Conservation (phyloP, 2,329 filamentous ascomycete genomes). For the Colletotrichum incanum region DNA sequence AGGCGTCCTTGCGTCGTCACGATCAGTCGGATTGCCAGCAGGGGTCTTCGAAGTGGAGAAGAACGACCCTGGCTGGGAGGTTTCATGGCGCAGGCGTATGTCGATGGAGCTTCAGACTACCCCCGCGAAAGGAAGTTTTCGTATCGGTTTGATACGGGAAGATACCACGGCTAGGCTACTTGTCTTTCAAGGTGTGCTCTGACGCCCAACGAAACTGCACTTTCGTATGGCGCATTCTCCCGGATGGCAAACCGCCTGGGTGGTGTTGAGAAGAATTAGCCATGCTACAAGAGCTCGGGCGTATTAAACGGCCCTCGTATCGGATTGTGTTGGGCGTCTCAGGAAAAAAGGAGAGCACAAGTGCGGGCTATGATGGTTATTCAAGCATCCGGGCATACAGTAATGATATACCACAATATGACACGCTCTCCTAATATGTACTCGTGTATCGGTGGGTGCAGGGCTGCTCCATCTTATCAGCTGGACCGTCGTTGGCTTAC, state of each 20-base stretch:
- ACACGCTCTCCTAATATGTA: not conserved
- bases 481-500: not conserved
- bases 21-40: not conserved
- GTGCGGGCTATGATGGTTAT: not conserved
- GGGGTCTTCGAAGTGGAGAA: not conserved
- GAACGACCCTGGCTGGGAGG: not conserved
- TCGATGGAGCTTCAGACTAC: not conserved
- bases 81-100: not conserved
- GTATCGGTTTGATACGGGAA: not conserved
- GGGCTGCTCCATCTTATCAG: not conserved
- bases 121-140: not conserved
- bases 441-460: not conserved
- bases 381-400: not conserved
- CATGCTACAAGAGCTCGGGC: not conserved
- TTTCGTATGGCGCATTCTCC: not conserved
- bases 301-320: not conserved
- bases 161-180: not conserved
- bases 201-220: not conserved
- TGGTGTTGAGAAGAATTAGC: too few relatives aligned
- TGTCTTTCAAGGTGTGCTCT: not conserved
- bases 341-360: not conserved
- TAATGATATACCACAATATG: constrained; percentile 20
- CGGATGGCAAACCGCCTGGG: not conserved
- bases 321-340: not conserved
- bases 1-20: not conserved